These are phyloP conservation scores for Fusarium sp. DNA, from an alignment of 2,329 filamentous ascomycete genomes.

Conservation along the genomic window DNA sequence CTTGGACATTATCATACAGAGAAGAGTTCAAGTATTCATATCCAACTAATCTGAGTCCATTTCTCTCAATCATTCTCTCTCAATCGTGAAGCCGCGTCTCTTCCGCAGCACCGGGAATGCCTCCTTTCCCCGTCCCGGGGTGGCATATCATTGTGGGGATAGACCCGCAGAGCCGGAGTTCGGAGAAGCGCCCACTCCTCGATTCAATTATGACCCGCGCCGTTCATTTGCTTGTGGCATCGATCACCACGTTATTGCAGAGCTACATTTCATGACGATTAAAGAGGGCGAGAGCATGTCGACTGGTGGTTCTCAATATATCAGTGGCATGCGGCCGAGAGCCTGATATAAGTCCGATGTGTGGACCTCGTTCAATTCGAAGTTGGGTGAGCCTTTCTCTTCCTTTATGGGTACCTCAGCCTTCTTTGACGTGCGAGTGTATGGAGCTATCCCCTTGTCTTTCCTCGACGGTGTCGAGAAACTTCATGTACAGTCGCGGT, in stretches of 20 bases:
- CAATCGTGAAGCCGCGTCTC: slow-evolving; percentile 21
- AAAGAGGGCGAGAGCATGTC: not conserved
- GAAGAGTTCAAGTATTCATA: not conserved
- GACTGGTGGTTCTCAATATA: not conserved
- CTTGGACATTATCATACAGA: not conserved
- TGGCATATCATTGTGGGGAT: slow-evolving; percentile 33
- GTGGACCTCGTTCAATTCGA: not conserved
- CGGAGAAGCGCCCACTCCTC: slow-evolving; percentile 38
- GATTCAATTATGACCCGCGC: slow-evolving; percentile 24
- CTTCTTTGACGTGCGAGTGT: slow-evolving; percentile 4
- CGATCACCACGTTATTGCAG: slow-evolving; percentile 2
- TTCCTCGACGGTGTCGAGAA: slow-evolving; percentile 10
- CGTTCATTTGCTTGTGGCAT: slow-evolving; percentile 22
- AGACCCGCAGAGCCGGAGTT: slow-evolving; percentile 43
- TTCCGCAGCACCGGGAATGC: slow-evolving; percentile 39
- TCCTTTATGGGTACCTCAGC: slow-evolving; percentile 27
- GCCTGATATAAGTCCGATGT: not conserved
- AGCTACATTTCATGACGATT: not conserved
- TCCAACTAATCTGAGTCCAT: not conserved
- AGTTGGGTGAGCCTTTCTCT: not conserved
- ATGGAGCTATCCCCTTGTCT: slow-evolving; percentile 25
- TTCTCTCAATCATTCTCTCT: not conserved
- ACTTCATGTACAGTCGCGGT: slow-evolving; percentile 30
- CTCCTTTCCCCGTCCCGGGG: slow-evolving; percentile 41
- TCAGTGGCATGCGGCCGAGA: not conserved